These are phyloP conservation scores for Primulina eburnea DNA, from an alignment of 257 asterid genomes.

Conservation along the genomic window DNA sequence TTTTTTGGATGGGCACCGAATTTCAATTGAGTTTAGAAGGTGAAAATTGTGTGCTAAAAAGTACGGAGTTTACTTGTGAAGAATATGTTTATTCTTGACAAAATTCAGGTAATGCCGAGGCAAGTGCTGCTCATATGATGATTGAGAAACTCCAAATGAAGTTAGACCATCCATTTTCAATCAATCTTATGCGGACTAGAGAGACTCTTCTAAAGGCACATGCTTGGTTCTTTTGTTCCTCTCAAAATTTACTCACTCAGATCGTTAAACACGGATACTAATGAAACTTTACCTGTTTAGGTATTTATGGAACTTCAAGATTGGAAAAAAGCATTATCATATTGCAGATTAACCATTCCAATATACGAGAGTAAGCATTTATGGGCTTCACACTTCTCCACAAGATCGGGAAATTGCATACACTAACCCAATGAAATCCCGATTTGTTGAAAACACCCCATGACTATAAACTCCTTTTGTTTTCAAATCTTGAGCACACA, in stretches of 20 bases:
- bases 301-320: conserved; percentile 67
- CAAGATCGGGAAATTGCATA: no score
- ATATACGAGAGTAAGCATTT: conserved; percentile 61
- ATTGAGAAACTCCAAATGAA: conserved; percentile 59
- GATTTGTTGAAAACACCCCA: no score
- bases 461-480: no score
- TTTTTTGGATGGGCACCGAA: background rate
- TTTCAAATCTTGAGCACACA: no score
- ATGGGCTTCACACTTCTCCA: conserved; percentile 11
- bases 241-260: background rate
- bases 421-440: no score
- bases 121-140: conserved; percentile 47
- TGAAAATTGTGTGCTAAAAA: background rate
- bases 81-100: conserved; percentile 27
- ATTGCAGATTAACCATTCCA: conserved; percentile 70
- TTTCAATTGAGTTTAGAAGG: background rate
- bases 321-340: conserved; percentile 74
- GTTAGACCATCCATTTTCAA: conserved; percentile 62
- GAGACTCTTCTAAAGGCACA: conserved; percentile 83
- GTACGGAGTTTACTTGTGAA: background rate
- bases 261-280: background rate
- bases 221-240: background rate
- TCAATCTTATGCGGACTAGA: conserved; percentile 68
- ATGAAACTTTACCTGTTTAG: conserved; percentile 35
- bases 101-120: conserved; percentile 48